Evolutionary conservation across 2,329 filamentous ascomycete species (phyloP).

Genomic region (Pleurostoma richardsiae): DNA sequence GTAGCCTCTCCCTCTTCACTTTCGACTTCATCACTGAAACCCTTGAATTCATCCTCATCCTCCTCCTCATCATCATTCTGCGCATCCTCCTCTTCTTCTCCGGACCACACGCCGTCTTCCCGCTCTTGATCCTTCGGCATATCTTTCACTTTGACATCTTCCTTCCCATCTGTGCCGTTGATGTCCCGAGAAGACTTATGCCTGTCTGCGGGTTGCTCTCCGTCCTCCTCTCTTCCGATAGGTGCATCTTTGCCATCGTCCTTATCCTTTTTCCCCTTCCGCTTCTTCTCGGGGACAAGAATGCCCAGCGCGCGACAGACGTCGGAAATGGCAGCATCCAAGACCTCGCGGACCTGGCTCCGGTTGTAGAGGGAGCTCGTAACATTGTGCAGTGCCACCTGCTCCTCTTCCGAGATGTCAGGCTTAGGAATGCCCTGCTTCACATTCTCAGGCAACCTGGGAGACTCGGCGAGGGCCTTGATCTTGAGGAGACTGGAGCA

Average conservation of each 20-base stretch:
- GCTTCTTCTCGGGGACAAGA: constrained; percentile 37
- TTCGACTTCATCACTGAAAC: constrained; percentile 5
- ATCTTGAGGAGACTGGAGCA: constrained; percentile 49
- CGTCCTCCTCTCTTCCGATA: constrained; percentile 23
- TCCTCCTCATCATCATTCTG: constrained; percentile 27
- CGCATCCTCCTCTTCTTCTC: constrained; percentile 27
- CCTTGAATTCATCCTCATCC: constrained; percentile 10
- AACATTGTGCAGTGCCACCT: constrained; percentile 49
- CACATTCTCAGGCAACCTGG: constrained; percentile 44
- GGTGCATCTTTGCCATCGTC: constrained; percentile 3
- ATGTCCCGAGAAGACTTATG: constrained; percentile 7
- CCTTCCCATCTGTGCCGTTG: constrained; percentile 7
- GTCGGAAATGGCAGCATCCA: constrained; percentile 41
- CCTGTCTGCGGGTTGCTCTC: constrained; percentile 19
- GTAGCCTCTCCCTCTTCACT: constrained; percentile 15
- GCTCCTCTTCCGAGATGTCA: constrained; percentile 46
- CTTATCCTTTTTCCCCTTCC: constrained; percentile 24
- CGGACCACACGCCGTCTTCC: constrained; percentile 17
- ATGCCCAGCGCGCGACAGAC: constrained; percentile 45
- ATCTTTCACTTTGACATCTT: constrained; percentile 14
- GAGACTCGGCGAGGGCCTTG: constrained; percentile 45
- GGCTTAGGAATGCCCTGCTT: constrained; percentile 42
- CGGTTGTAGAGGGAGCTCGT: constrained; percentile 53
- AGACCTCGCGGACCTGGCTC: constrained; percentile 41
- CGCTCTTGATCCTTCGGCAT: constrained; percentile 15